Evolutionary conservation across 768 basidiomycete genomes (phyloP), one percentile per base, ranked within the genome.

Genomic region (Pulveroboletus sp.): DNA sequence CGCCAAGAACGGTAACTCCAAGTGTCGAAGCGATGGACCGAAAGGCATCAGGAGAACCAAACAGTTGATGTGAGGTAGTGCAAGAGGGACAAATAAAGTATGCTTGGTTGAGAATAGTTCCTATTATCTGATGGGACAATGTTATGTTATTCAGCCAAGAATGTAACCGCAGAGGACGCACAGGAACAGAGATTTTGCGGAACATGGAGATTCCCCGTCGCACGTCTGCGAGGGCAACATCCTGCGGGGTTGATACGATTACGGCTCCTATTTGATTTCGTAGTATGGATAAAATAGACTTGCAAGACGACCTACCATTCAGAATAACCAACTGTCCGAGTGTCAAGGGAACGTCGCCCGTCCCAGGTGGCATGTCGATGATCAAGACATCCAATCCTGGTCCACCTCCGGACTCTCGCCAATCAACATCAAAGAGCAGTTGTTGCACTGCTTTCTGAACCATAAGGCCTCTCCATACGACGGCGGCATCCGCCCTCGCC

Each of bases 401-500:
- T 14, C 71, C 63, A 37, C 50, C 32, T 38, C 41, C 60, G 6
- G 51, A 56, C 19, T 65, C 66, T 31, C 77, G 65, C 94, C 95
- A 97, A 65, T 97, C 94, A 6, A 97, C 92, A 56, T 97, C 93
- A 60, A 99, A 97, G 1, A 97, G 77, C 0, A 98, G 75, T 63
- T 97, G 94, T 64, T 97, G 94, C 0, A 94, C 92, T 21, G 94
- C 94, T 63, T 97, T 97, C 70, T 95, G 94, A 1, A 97, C 95
- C 95, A 97, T 98, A 19, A 97, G 78, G 3, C 95, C 95, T 21
- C 95, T 79, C 95, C 95, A 99, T 25, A 95, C 90, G 27, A 97
- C 77, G 0, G 94, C 85, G 0, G 84, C 82, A 62, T 94, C 91
- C 31, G 76, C 75, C 45, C 76, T 76, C 3, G 78, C 71, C 36